A percentile compares a stretch with the other conserved stretches of the same genome.
Conservation (phyloP, 2,329 filamentous ascomycete genomes). For the Fusarium continuum region DNA sequence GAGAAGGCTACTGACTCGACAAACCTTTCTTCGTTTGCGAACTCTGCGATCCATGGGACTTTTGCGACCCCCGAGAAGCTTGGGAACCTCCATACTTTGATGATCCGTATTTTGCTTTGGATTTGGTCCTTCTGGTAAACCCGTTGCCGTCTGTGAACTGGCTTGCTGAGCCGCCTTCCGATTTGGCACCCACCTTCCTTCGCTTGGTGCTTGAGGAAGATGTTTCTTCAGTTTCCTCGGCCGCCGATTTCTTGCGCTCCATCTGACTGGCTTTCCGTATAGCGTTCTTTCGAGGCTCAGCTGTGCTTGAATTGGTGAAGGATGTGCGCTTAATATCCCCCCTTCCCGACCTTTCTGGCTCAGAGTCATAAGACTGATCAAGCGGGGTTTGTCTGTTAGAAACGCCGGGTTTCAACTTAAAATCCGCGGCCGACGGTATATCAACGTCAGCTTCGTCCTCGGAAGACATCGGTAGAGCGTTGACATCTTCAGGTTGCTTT, state of each 20-base stretch:
- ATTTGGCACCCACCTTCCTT: conserved; percentile 12
- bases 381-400: background rate
- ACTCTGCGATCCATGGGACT: conserved; percentile 34
- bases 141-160: conserved; percentile 39
- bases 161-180: conserved; percentile 27
- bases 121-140: conserved; percentile 32
- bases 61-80: conserved; percentile 31
- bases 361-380: conserved; percentile 38
- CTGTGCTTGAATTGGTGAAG: conserved; percentile 38
- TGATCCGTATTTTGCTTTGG: conserved; percentile 41
- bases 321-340: conserved; percentile 48
- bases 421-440: background rate
- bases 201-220: conserved; percentile 26
- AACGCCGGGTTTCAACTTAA: background rate
- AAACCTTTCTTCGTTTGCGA: conserved; percentile 37
- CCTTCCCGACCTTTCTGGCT: conserved; percentile 38
- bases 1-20: background rate
- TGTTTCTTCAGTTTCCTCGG: background rate
- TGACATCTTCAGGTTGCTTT: conserved; percentile 25
- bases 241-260: background rate
- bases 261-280: conserved; percentile 5
- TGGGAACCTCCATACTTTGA: conserved; percentile 37
- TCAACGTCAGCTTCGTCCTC: conserved; percentile 41
- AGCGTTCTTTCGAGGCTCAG: conserved; percentile 1
- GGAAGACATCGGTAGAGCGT: conserved; percentile 44